Evolutionary conservation across 2,329 filamentous ascomycete genomes (phyloP), one percentile per base, ranked within the genome.

Genomic region (Pezizomycotina sp.): DNA sequence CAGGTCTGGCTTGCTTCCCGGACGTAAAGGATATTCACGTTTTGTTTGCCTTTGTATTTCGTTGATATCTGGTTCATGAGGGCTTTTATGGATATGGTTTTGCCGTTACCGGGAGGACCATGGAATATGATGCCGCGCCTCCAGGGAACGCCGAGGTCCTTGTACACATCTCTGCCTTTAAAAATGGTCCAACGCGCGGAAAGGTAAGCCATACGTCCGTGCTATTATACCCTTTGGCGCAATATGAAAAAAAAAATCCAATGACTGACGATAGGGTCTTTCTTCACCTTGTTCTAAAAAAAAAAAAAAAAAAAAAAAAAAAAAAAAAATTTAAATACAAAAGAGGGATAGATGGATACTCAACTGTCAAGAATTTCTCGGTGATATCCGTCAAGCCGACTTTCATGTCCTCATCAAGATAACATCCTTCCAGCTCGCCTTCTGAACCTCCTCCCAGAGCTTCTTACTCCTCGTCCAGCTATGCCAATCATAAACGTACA

Each of bases 61-160:
- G n/a, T n/a, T 46, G 68, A 71, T 0, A 78, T 60, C 43, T 62
- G 63, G 47, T 74, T 63, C 70, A 78, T 77, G 49, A 71, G 68
- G 0, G 74, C 73, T 56, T 77, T 77, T 58, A 77, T 72, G 18
- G 65, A 69, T 47, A 77, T 74, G 0, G 73, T 77, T 57, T 77
- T 77, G 7, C 73, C 74, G 40, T 77, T 77, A 7, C 65, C 64
- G 1, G 65, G 70, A 0, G 71, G 68, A 0, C 72, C 73, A 43
- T 76, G 65, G 51, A 74, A 77, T 41, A 78, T 77, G 31, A 77
- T 58, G 1, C 73, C 73, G 27, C 74, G 50, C n/a, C 79, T 79
- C 74, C 75, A 79, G 0, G 74, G 73, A 2, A 78, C 71, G 43
- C 64, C 63, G 27, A 78, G 61, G 31, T 64, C 58, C 3, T 59